phyloP scores from a whole-genome alignment of 352 stramenopile species.

The Phytophthora ramorum region DNA sequence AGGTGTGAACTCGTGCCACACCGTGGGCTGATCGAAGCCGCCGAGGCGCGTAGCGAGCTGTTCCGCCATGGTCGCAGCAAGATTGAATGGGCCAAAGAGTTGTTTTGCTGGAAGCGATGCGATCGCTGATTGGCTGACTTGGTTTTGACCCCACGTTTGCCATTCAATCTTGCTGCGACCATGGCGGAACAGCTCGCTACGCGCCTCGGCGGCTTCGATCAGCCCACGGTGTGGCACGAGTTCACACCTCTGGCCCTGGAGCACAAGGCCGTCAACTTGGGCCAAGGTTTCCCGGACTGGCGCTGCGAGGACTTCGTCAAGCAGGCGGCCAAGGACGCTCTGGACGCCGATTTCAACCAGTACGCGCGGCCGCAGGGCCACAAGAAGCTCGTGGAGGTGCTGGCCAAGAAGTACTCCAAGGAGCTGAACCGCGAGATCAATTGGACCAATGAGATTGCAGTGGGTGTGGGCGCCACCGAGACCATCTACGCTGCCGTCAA shows the following conservation, averaged over 20 bases:
- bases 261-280: constrained; percentile 93
- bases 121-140: constrained; percentile 20
- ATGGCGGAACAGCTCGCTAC: constrained; percentile 71
- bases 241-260: constrained; percentile 91
- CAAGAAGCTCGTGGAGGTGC: constrained; percentile 76
- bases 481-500: constrained; percentile 95
- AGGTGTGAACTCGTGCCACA: constrained; percentile 92
- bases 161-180: constrained; percentile 21
- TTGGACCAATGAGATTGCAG: constrained; percentile 92
- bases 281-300: constrained; percentile 96
- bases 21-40: constrained; percentile 81
- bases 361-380: constrained; percentile 94
- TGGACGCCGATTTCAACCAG: constrained; percentile 95
- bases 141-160: constrained; percentile 11
- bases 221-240: constrained; percentile 86
- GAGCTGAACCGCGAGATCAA: constrained; percentile 89
- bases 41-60: constrained; percentile 65
- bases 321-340: constrained; percentile 91
- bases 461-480: constrained; percentile 95
- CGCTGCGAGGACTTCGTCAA: constrained; percentile 94
- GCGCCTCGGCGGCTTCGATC: constrained; percentile 76
- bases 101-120: constrained; percentile 5
- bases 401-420: constrained; percentile 92
- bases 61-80: constrained; percentile 53
- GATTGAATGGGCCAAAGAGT: constrained; percentile 24